phyloP scores from a whole-genome alignment of 129 eudicot genomes.

The Gnaphalium uliginosum region DNA sequence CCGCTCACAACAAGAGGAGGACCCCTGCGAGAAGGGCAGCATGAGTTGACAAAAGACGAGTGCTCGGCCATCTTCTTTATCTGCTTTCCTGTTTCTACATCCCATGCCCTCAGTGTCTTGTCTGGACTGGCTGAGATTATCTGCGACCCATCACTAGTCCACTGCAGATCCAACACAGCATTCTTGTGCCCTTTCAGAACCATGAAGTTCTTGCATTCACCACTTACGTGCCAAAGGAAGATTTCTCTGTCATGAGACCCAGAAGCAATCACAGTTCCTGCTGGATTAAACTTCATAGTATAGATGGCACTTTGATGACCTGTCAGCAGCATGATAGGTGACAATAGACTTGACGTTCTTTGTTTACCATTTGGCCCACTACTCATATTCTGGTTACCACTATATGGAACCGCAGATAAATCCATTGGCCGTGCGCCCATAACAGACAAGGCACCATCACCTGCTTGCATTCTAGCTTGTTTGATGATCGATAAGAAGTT shows the following conservation, averaged over 20 bases:
- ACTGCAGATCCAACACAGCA: conserved; percentile 80
- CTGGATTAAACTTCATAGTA: conserved; percentile 84
- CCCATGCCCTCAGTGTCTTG: conserved; percentile 93
- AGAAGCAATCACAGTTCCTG: conserved; percentile 78
- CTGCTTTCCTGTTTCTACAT: conserved; percentile 87
- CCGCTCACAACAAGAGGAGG: conserved; percentile 95
- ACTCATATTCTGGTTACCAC: conserved; percentile 37
- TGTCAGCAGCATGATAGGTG: conserved; percentile 83
- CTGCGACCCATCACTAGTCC: conserved; percentile 86
- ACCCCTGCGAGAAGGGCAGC: conserved; percentile 92
- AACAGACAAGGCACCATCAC: conserved; percentile 72
- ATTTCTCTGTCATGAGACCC: conserved; percentile 94
- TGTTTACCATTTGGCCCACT: conserved; percentile 64
- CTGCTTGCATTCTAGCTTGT: conserved; percentile 53
- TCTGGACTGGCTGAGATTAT: conserved; percentile 92
- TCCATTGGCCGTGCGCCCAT: conserved; percentile 83
- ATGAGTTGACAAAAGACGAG: conserved; percentile 81
- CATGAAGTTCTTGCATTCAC: conserved; percentile 92
- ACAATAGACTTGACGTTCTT: conserved; percentile 71
- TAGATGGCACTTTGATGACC: conserved; percentile 91
- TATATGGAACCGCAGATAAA: conserved; percentile 29
- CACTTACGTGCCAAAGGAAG: conserved; percentile 76
- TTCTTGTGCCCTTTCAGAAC: conserved; percentile 92
- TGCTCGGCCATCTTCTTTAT: conserved; percentile 92
- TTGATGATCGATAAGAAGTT: neutral